These are phyloP conservation scores for Chalciporus sphaerocephalus DNA, from an alignment of 768 basidiomycete species.

Conservation along the genomic window DNA sequence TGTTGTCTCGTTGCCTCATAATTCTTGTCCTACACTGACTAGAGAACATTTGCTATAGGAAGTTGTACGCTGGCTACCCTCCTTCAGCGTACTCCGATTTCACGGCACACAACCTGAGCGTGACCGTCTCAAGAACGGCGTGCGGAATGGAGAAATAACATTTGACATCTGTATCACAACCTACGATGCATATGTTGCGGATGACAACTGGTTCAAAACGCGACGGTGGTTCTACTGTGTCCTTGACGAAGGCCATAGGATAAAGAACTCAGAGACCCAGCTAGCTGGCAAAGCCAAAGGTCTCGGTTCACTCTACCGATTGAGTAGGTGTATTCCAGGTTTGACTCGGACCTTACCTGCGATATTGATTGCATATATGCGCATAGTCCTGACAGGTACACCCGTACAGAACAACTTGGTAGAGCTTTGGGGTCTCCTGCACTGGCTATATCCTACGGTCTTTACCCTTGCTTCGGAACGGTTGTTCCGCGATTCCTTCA, in stretches of 20 bases:
- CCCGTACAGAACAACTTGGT: constrained; percentile 65
- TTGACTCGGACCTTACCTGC: not conserved
- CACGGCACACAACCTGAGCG: constrained; percentile 56
- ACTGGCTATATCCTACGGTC: constrained; percentile 52
- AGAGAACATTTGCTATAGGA: constrained; percentile 34
- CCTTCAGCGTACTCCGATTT: constrained; percentile 52
- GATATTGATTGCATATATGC: not conserved
- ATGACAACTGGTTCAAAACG: constrained; percentile 58
- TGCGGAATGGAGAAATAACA: constrained; percentile 33
- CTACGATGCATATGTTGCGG: constrained; percentile 59
- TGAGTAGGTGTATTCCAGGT: constrained; percentile 36
- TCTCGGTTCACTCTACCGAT: constrained; percentile 51
- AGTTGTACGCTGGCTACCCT: constrained; percentile 51
- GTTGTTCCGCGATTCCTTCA: constrained; percentile 50
- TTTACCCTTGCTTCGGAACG: constrained; percentile 47
- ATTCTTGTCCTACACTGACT: not conserved
- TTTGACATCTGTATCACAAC: constrained; percentile 61
- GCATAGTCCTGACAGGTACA: constrained; percentile 63
- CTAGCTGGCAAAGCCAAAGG: constrained; percentile 51
- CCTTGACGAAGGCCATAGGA: constrained; percentile 65
- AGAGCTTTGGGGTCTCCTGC: constrained; percentile 54
- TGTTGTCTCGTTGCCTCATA: constrained; percentile 27
- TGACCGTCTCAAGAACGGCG: constrained; percentile 44
- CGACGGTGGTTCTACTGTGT: constrained; percentile 55
- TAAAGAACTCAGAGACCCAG: constrained; percentile 63